Percentiles rank a stretch among this genome's conserved stretches.
Evolutionary conservation across 2,329 filamentous ascomycete genomes (phyloP).

Genomic region (Pseudogymnoascus sp.): DNA sequence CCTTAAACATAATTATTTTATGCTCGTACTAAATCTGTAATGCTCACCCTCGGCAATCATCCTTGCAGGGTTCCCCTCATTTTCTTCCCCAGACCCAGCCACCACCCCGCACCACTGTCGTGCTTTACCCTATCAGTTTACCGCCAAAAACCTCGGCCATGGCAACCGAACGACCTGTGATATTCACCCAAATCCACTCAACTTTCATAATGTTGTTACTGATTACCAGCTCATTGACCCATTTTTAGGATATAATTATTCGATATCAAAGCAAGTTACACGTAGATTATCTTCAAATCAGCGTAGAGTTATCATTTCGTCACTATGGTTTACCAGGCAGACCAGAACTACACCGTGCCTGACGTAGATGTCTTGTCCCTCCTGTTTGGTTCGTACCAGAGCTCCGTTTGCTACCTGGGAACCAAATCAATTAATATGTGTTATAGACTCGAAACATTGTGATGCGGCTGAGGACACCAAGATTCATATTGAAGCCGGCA

Average conservation of each 20-base stretch:
- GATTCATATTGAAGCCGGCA: slow-evolving; percentile 50
- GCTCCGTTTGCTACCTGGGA: not conserved
- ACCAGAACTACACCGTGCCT: slow-evolving; percentile 14
- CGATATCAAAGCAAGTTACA: not conserved
- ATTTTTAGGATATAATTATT: slow-evolving; percentile 1
- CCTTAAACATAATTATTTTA: not conserved
- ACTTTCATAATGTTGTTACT: not conserved
- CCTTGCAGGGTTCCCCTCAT: slow-evolving; percentile 1
- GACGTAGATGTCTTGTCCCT: slow-evolving; percentile 15
- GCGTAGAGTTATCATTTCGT: not conserved
- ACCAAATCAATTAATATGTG: not conserved
- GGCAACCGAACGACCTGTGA: not conserved
- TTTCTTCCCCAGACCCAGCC: not conserved
- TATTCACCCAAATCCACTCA: not conserved
- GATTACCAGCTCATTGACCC: not conserved
- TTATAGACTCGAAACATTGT: slow-evolving; percentile 31
- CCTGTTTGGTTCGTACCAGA: slow-evolving; percentile 14
- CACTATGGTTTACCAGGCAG: slow-evolving; percentile 15
- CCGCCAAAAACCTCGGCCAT: not conserved
- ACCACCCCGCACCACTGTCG: not conserved
- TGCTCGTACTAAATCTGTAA: not conserved
- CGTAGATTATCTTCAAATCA: not conserved
- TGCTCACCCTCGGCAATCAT: not conserved
- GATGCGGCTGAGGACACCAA: slow-evolving; percentile 40
- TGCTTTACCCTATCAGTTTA: not conserved